Percentiles rank a stretch among this genome's conserved stretches.
phyloP scores from a whole-genome alignment of 148 eudicot genomes.

The Fagopyrum homotropicum region DNA sequence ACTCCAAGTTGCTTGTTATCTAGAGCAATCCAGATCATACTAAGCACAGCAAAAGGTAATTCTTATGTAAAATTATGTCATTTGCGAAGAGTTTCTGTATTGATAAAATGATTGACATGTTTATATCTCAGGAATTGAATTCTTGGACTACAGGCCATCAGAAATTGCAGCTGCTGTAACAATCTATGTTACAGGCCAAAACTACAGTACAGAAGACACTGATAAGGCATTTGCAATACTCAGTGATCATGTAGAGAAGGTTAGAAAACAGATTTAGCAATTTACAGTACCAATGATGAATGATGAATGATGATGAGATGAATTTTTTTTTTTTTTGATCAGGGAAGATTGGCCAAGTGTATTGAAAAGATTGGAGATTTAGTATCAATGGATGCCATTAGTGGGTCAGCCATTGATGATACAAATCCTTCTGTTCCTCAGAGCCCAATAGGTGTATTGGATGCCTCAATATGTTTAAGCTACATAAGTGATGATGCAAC shows the following conservation, averaged over 20 bases:
- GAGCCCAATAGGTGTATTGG: conserved; percentile 83
- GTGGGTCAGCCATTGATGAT: conserved; percentile 18
- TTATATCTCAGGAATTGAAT: conserved; percentile 49
- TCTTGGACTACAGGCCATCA: conserved; percentile 83
- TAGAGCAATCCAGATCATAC: conserved; percentile 44
- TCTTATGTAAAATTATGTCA: neutral
- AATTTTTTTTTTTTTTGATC: conserved; percentile 17
- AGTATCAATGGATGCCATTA: conserved; percentile 14
- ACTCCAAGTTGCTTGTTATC: conserved; percentile 30
- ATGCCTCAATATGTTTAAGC: conserved; percentile 56
- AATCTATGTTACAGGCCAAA: conserved; percentile 46
- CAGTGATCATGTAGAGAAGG: conserved; percentile 51
- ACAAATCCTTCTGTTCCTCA: conserved; percentile 35
- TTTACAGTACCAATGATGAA: too few relatives aligned
- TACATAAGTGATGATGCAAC: conserved; percentile 44
- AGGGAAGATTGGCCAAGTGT: conserved; percentile 72
- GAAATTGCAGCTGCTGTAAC: conserved; percentile 93
- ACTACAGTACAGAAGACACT: conserved; percentile 41
- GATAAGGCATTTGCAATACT: conserved; percentile 42
- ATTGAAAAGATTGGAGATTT: conserved; percentile 43
- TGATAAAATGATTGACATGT: too few relatives aligned
- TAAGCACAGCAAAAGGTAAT: conserved; percentile 50
- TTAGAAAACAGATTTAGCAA: conserved; percentile 17
- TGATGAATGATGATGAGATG: neutral
- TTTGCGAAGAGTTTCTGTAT: neutral